These are phyloP conservation scores for Clarkia xantiana DNA, from an alignment of 345 rosid genomes.

Conservation along the genomic window DNA sequence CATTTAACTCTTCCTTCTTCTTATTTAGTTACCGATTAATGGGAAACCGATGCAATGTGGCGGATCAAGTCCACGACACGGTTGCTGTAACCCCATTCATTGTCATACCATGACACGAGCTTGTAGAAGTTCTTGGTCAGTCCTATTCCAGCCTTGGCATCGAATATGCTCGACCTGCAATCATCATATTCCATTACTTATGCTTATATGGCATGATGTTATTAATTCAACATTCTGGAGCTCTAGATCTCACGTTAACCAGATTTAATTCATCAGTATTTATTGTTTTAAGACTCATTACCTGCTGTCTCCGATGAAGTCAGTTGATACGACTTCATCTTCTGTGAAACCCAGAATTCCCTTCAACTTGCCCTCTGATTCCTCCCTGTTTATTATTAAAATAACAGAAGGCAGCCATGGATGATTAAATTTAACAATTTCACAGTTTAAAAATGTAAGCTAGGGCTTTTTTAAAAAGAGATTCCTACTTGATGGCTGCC, in stretches of 20 bases:
- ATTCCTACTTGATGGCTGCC: conserved; percentile 35
- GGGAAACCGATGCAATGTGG: conserved; percentile 13
- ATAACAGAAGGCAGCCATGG: background rate
- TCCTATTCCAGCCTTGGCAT: conserved; percentile 47
- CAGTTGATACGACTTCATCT: conserved; percentile 47
- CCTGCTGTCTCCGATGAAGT: conserved; percentile 61
- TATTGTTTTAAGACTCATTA: conserved; percentile 3
- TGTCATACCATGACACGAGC: conserved; percentile 43
- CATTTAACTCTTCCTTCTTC: too few species aligned
- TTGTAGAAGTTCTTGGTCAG: conserved; percentile 29
- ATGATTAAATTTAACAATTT: background rate
- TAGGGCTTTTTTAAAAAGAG: too few species aligned
- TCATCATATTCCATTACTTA: background rate
- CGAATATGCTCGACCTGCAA: conserved; percentile 41
- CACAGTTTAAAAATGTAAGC: too few species aligned
- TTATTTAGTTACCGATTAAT: too few species aligned
- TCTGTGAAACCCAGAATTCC: conserved; percentile 58
- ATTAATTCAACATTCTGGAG: background rate
- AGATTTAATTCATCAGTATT: too few species aligned
- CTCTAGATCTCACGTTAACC: background rate
- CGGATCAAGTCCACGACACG: conserved; percentile 43
- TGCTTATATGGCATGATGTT: too few species aligned
- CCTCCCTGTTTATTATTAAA: conserved; percentile 41
- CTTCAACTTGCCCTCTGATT: conserved; percentile 38
- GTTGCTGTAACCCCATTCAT: conserved; percentile 46